A percentile compares a stretch with the other conserved stretches of the same genome.
Evolutionary conservation across 2,329 filamentous ascomycete species (phyloP).

Genomic region (Boeremia lycopersici): DNA sequence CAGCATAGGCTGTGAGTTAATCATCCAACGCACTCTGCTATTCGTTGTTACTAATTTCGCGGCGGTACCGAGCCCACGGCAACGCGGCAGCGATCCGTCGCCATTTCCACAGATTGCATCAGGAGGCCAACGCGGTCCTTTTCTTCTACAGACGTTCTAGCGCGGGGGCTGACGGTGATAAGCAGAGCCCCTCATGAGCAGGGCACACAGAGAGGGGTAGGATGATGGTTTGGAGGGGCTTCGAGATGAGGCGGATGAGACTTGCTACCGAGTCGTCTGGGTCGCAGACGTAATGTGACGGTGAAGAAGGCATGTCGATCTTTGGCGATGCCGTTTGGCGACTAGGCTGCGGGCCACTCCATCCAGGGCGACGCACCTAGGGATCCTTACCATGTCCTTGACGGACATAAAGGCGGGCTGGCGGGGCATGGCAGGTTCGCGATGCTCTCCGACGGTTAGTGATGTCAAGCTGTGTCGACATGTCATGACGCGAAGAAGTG

Average conservation of each 20-base stretch:
- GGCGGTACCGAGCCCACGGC: slow-evolving; percentile 33
- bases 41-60: slow-evolving; percentile 10
- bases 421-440: slow-evolving; percentile 13
- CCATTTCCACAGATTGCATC: slow-evolving; percentile 34
- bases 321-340: slow-evolving; percentile 20
- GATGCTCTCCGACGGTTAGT: neutral
- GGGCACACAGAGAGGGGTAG: slow-evolving; percentile 18
- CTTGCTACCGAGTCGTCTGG: slow-evolving; percentile 8
- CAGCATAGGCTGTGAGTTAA: neutral
- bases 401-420: slow-evolving; percentile 13
- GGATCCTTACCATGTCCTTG: slow-evolving; percentile 20
- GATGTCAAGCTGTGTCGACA: neutral
- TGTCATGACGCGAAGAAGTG: neutral
- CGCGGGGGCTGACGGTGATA: slow-evolving; percentile 39
- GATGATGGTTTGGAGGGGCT: slow-evolving; percentile 11
- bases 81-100: slow-evolving; percentile 32
- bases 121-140: slow-evolving; percentile 31
- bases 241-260: slow-evolving; percentile 1
- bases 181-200: slow-evolving; percentile 27
- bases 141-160: slow-evolving; percentile 45
- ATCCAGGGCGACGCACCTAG: neutral
- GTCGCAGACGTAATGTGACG: slow-evolving; percentile 14
- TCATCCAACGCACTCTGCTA: slow-evolving; percentile 3
- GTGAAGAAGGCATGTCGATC: slow-evolving; percentile 23
- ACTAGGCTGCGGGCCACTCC: slow-evolving; percentile 23